These are phyloP conservation scores for Pilasporangium apinafurcum DNA, from an alignment of 352 stramenopile species.

Conservation along the genomic window DNA sequence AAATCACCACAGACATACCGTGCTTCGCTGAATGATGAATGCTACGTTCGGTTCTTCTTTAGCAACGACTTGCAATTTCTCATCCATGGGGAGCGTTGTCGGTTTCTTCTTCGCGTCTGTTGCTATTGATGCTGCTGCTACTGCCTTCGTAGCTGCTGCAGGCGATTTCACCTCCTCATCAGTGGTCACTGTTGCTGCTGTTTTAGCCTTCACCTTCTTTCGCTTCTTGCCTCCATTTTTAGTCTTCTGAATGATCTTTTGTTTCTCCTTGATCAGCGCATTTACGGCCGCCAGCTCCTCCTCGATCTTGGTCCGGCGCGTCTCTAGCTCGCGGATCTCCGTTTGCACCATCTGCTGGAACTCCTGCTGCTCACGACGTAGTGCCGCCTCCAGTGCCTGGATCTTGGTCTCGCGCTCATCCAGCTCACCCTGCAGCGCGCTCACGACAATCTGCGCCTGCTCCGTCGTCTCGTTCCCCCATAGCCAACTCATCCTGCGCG, in stretches of 20 bases:
- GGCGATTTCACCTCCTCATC: background rate
- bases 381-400: conserved; percentile 62
- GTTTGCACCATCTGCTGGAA: conserved; percentile 45
- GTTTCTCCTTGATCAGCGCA: conserved; percentile 54
- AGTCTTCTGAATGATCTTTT: conserved; percentile 42
- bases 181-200: background rate
- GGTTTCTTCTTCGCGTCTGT: conserved; percentile 10
- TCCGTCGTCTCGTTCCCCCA: conserved; percentile 83
- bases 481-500: conserved; percentile 61
- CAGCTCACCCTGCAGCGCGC: conserved; percentile 69
- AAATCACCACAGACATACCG: conserved; percentile 27
- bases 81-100: conserved; percentile 59
- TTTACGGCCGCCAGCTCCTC: conserved; percentile 10
- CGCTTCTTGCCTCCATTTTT: conserved; percentile 26
- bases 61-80: conserved; percentile 53
- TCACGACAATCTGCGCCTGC: conserved; percentile 82
- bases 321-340: conserved; percentile 66
- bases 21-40: conserved; percentile 86
- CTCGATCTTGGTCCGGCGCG: conserved; percentile 25
- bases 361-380: conserved; percentile 72
- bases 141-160: conserved; percentile 9
- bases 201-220: conserved; percentile 34
- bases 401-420: conserved; percentile 81
- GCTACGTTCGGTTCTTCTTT: conserved; percentile 71
- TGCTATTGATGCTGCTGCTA: conserved; percentile 2